Conservation (phyloP, 306 rosid genomes). For the Vigna nakashimae region DNA sequence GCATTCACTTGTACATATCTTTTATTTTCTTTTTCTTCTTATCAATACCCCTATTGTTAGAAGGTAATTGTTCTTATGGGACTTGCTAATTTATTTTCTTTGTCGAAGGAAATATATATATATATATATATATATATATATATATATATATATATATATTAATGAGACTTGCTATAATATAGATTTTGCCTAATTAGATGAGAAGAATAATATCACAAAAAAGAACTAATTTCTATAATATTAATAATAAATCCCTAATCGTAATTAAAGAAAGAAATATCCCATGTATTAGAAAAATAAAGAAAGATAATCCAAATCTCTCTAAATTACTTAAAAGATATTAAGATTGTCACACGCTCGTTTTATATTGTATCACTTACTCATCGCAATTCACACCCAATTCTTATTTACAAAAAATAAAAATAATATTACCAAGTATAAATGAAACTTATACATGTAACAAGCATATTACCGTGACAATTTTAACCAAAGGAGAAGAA, state of each 20-base stretch:
- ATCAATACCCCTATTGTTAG: too few species aligned
- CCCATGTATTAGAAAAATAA: not conserved
- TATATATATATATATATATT: too few species aligned
- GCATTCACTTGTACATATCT: not conserved
- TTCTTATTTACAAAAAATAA: too few species aligned
- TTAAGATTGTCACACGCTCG: too few species aligned
- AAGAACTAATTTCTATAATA: not conserved
- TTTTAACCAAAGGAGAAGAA: constrained; percentile 66
- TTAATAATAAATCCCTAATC: not conserved
- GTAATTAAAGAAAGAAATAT: not conserved
- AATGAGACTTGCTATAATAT: too few species aligned
- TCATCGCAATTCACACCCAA: too few species aligned
- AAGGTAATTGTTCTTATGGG: too few species aligned
- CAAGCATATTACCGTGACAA: constrained; percentile 57
- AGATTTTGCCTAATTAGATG: not conserved
- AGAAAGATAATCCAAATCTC: not conserved
- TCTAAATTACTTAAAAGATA: not conserved
- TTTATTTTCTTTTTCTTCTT: too few species aligned
- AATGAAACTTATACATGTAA: not conserved
- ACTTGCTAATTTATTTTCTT: too few species aligned
- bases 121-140: too few species aligned
- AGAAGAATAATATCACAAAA: not conserved
- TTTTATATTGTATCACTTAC: too few species aligned
- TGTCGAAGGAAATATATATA: too few species aligned
- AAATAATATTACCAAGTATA: not conserved